Evolutionary conservation across 208 protist genomes (phyloP), one percentile per base, ranked within the genome.

Genomic region (Leishmania turanica): DNA sequence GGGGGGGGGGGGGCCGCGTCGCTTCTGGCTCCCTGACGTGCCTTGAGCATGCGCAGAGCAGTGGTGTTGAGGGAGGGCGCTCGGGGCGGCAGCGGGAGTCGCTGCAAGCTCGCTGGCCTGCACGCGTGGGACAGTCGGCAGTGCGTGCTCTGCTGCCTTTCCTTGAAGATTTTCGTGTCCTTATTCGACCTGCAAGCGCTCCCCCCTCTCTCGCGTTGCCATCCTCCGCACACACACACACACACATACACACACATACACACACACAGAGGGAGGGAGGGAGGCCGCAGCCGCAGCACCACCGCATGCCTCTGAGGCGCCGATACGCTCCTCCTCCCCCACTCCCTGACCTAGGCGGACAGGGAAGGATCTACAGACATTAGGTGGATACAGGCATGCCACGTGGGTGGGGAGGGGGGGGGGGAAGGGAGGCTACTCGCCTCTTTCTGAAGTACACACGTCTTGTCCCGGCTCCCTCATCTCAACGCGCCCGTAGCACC

Each of bases 171-270:
- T 11, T 68, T 19, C 65, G 13, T 7, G 2, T 27, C 65, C 34
- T 9, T 11, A 47, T 15, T 17, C 15, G 37, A 49, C 68, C 0
- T 13, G 31, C 45, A 21, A 71, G 47, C 42, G 31, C 5, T 7
- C 5, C 51, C 11, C 15, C 15, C 2, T 54, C 51, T 9, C 49
- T 51, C 11, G 11, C 49, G 49, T 34, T 51, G 49, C 13, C 13
- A 8, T 17, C 49, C 49, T 4, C 8, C 49, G 13, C 49, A 51
- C 49, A 51, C 49, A 56, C 40, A 58, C 70, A 75, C 70, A 75
- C 70, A 75, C 70, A 75, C 70, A 75, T n/a, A 75, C 49, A 75
- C n/a, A 75, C 34, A 76, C 21, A 60, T 34, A 60, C 15, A 49
- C 37, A 15, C 37, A 17, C 37, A 60, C 54, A 64, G 15, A 24